Evolutionary conservation across 768 basidiomycete species (phyloP), one percentile per base, ranked within the genome.

Genomic region (Collybia mongolica): DNA sequence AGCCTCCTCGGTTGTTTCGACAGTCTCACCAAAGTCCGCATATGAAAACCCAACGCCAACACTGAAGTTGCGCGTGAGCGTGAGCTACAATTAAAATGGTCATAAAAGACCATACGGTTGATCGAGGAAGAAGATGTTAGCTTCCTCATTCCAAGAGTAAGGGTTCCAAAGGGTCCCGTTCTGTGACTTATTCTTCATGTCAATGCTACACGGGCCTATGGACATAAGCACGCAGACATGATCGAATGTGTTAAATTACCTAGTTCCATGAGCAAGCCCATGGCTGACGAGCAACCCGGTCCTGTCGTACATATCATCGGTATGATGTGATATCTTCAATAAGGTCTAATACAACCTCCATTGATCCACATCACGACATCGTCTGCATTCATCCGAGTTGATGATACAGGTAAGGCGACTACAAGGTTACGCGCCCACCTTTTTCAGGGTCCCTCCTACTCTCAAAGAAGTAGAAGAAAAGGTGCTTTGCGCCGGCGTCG

Each of bases 391-490:
- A 17, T 35, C 28, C 48, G 23, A 46, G 36, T n/a, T 48, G 19
- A 50, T 39, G 22, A 40, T 12, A 20, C 4, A 32, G 15, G 2
- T 15, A 39, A 36, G 46, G 56, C 45, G n/a, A n/a, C 11, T 19
- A 15, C 7, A 73, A 69, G 44, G 65, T 58, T n/a, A 58, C 56
- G 7, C 63, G 57, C 45, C 59, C 63, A 73, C 82, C 81, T 56
- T 69, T 73, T 14, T 69, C 75, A 23, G 83, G 83, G 55, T 80
- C 68, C 42, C 72, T 72, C 53, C 88, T 69, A 54, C 81, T 83
- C 66, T 88, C 84, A 63, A 88, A 89, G 67, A 88, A 88, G 65
- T 86, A 86, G 69, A 88, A 88, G 65, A 84, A 84, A 36, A 85
- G 47, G 54, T 84, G 84, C 48, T 82, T 77, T 18, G 82, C 81